Evolutionary conservation across 1,284 basidiomycete species (phyloP), one percentile per base, ranked within the genome.

Genomic region (Agroathelia rolfsii): DNA sequence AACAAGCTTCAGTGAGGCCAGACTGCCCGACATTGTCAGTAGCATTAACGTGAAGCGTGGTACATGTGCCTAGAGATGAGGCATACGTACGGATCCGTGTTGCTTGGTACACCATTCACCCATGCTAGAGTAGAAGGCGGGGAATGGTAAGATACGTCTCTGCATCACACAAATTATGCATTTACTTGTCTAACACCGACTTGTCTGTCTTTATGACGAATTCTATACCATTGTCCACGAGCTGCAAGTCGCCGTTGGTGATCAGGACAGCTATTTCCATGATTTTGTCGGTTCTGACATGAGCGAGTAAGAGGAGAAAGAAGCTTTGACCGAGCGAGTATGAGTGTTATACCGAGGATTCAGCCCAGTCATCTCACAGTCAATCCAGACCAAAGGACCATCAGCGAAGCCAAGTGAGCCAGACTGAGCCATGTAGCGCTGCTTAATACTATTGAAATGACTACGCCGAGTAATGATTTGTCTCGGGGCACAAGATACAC

Each of bases 291-390:
- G n/a, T n/a, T n/a, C n/a, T 30, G 21, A 7, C 12, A 13, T 15
- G 24, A 16, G 26, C 24, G 14, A 13, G n/a, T 4, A 5, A 13
- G 13, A 29, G 4, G 20, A 5, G 22, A 20, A 16, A 2, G 31
- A 22, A 15, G 5, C 4, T 6, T 19, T 13, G 12, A 24, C 16
- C 15, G 41, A n/a, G 33, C 22, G 11, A 20, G 30, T 23, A 17
- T 14, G 13, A 38, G 15, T 74, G 50, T 90, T 81, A 18, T 53
- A 72, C 17, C 66, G 62, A 3, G 66, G 65, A 47, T 81, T 56
- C 14, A 79, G 52, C 4, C 76, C 77, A 2, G 84, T 87, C 87
- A 90, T 90, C 56, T 90, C 86, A 48, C 85, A 86, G 51, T 90
- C 87, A 31, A 90, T 71, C 86, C 86, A 90, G 2, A 90, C 82